Base-by-base conservation (phyloP, 148 eudicot genomes). In the Heliosperma pusillum region DNA sequence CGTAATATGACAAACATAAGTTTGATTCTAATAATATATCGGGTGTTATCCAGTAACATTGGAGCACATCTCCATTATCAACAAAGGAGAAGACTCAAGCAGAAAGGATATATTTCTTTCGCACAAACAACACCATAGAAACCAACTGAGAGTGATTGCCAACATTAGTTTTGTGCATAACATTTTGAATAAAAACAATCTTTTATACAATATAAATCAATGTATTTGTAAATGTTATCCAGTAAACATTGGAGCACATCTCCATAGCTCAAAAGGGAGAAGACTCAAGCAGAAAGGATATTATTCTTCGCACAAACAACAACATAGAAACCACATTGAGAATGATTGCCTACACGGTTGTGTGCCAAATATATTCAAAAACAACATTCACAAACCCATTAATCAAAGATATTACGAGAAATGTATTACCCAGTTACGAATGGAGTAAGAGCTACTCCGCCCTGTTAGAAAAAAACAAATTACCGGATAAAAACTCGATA, bases 1-100 rank as follows among this genome's bases (percentile, higher is more conserved):
- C n/a, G n/a, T n/a, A n/a, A n/a, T n/a, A n/a, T n/a, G n/a, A n/a
- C n/a, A n/a, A n/a, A n/a, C n/a, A n/a, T n/a, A n/a, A n/a, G n/a
- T n/a, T 29, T 29, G 30, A 29, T 29, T 29, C 2, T 29, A 29
- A 29, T 29, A 29, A 29, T 29, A 1, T 29, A 29, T 29, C 3
- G 30, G 19, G 26, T 83, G 78, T 83, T 10, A 77, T 80, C 86
- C 81, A 64, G 55, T 76, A 69, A 69, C 81, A 83, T 80, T 83
- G 86, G 83, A 83, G 81, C 83, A 70, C 74, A 80, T 55, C 78
- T 63, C 72, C 78, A 76, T 55, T 30, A 57, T 59, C n/a, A 64
- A 64, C 22, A 24, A 29, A 13, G 68, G 44, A 29, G 68, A 64
- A 64, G 45, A 64, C 68, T 65, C 69, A 65, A 65, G 69, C 69